These are phyloP conservation scores for Ascochyta koolunga DNA, from an alignment of 2,329 filamentous ascomycete species.

Conservation along the genomic window DNA sequence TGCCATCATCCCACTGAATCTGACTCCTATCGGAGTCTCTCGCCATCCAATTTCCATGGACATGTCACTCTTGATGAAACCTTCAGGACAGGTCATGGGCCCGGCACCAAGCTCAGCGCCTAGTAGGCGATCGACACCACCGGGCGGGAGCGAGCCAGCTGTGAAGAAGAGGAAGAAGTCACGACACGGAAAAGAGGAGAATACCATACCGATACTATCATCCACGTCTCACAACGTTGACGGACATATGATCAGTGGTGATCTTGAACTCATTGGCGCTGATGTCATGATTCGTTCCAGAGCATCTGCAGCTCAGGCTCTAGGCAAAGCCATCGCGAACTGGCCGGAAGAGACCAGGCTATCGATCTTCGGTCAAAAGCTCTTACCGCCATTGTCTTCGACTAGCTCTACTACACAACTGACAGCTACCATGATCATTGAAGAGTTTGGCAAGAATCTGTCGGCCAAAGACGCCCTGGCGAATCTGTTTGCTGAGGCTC, in stretches of 20 bases:
- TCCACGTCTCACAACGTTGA: conserved; percentile 83
- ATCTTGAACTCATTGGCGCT: conserved; percentile 90
- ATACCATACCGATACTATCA: conserved; percentile 60
- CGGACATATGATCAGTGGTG: conserved; percentile 96
- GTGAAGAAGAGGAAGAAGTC: conserved; percentile 84
- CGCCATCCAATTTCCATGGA: conserved; percentile 94
- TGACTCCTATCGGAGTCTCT: conserved; percentile 91
- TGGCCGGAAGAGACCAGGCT: conserved; percentile 68
- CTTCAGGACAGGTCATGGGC: conserved; percentile 84
- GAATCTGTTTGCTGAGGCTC: conserved; percentile 65
- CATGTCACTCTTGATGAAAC: conserved; percentile 84
- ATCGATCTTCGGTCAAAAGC: conserved; percentile 67
- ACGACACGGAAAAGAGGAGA: conserved; percentile 72
- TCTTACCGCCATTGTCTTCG: conserved; percentile 72
- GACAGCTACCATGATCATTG: conserved; percentile 79
- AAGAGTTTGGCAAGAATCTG: conserved; percentile 77
- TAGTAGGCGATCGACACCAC: conserved; percentile 41
- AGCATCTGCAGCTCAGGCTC: conserved; percentile 82
- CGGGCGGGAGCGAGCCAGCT: conserved; percentile 55
- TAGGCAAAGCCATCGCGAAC: conserved; percentile 81
- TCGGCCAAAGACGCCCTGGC: conserved; percentile 56
- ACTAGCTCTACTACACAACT: conserved; percentile 86
- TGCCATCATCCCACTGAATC: conserved; percentile 80
- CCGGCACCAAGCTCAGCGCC: conserved; percentile 46
- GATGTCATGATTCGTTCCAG: conserved; percentile 89